Percentiles rank a stretch among this genome's conserved stretches.
These are phyloP conservation scores for Solioccasus polychromus DNA, from an alignment of 768 basidiomycete species.

Conservation along the genomic window DNA sequence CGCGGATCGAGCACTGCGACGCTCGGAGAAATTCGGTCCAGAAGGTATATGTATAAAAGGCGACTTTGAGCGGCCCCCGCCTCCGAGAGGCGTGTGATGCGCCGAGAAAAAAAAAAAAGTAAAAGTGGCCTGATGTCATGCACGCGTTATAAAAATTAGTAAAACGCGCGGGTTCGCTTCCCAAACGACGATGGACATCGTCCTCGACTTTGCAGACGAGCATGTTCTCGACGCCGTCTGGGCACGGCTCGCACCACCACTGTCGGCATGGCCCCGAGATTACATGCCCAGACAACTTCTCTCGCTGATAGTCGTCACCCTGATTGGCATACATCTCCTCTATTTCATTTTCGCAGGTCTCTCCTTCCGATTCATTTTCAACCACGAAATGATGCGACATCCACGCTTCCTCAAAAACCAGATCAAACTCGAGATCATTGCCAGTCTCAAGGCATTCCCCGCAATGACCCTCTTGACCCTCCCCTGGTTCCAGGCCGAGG, in stretches of 20 bases:
- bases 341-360: constrained; percentile 88
- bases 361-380: constrained; percentile 86
- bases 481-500: constrained; percentile 93
- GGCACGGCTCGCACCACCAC: constrained; percentile 60
- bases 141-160: constrained; percentile 22
- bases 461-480: constrained; percentile 79
- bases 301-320: constrained; percentile 69
- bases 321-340: constrained; percentile 77
- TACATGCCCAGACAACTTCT: constrained; percentile 75
- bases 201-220: constrained; percentile 71
- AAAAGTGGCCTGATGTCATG: constrained; percentile 31
- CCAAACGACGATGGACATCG: constrained; percentile 63
- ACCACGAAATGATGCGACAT: constrained; percentile 93
- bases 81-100: constrained; percentile 12
- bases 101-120: constrained; percentile 26
- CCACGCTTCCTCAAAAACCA: constrained; percentile 93
- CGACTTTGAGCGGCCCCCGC: background rate
- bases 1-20: constrained; percentile 17
- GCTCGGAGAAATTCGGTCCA: constrained; percentile 7
- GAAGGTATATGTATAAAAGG: constrained; percentile 13
- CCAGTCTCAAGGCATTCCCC: constrained; percentile 76
- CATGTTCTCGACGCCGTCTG: constrained; percentile 77
- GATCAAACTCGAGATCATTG: constrained; percentile 72
- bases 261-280: constrained; percentile 84
- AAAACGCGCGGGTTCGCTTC: background rate